phyloP scores from a whole-genome alignment of 176 grass and related monocot species.

The Panicum miliaceum region DNA sequence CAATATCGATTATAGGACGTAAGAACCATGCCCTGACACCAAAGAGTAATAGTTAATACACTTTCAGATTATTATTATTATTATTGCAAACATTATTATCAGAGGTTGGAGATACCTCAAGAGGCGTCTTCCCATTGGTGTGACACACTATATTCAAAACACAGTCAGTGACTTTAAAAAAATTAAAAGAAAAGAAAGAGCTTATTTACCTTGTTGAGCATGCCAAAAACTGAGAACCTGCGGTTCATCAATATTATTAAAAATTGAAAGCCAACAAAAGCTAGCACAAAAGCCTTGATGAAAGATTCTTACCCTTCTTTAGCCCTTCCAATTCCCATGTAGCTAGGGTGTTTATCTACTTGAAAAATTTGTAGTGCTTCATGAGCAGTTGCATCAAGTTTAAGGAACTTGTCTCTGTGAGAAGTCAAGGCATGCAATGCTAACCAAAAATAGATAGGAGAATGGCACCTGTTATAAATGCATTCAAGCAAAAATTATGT shows the following conservation, averaged over 20 bases:
- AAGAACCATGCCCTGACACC: slow-evolving; percentile 87
- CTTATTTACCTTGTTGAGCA: slow-evolving; percentile 85
- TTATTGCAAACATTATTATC: slow-evolving; percentile 36
- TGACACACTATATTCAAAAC: slow-evolving; percentile 76
- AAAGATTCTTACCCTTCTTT: slow-evolving; percentile 85
- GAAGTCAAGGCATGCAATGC: slow-evolving; percentile 63
- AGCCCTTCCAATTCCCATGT: slow-evolving; percentile 96
- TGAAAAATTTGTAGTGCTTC: slow-evolving; percentile 98
- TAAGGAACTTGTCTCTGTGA: slow-evolving; percentile 89
- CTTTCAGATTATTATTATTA: slow-evolving; percentile 6
- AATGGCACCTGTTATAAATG: too few relatives aligned
- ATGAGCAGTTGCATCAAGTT: slow-evolving; percentile 92
- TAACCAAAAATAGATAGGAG: background rate
- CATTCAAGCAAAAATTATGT: background rate
- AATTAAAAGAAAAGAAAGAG: slow-evolving; percentile 25
- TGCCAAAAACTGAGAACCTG: slow-evolving; percentile 99
- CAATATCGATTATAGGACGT: slow-evolving; percentile 82
- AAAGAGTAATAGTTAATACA: slow-evolving; percentile 46
- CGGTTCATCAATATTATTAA: slow-evolving; percentile 38
- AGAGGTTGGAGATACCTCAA: slow-evolving; percentile 57
- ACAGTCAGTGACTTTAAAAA: slow-evolving; percentile 44
- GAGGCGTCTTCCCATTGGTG: slow-evolving; percentile 87
- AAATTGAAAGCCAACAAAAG: slow-evolving; percentile 35
- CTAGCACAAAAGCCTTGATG: slow-evolving; percentile 29
- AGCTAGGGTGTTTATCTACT: slow-evolving; percentile 94